Conservation (phyloP, 108 stramenopile species). For the Mediolabrus comicus region DNA sequence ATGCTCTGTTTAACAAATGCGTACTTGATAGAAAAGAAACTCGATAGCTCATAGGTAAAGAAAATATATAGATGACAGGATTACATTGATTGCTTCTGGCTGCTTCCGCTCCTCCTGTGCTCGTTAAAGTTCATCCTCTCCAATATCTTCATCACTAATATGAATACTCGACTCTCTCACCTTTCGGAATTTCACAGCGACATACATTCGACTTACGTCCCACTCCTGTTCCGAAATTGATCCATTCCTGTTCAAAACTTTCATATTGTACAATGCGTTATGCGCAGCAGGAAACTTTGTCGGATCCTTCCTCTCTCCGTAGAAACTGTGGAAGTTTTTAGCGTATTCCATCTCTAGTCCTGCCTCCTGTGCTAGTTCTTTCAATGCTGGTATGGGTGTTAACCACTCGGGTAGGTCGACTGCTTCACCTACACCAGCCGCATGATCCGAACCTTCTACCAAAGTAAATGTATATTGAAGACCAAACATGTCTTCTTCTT, state of each 20-base stretch:
- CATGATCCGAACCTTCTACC: constrained; percentile 78
- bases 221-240: constrained; percentile 82
- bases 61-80: too few species aligned
- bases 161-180: constrained; percentile 70
- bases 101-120: background rate
- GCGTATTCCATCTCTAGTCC: constrained; percentile 79
- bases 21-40: too few species aligned
- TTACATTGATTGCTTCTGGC: background rate
- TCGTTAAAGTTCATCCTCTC: constrained; percentile 49
- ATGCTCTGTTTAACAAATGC: too few species aligned
- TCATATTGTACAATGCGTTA: constrained; percentile 82
- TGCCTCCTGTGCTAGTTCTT: constrained; percentile 64
- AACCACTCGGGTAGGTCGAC: constrained; percentile 91
- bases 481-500: constrained; percentile 79
- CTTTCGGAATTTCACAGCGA: constrained; percentile 87
- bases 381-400: constrained; percentile 70
- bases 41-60: too few species aligned
- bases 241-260: constrained; percentile 76
- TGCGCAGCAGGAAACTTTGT: constrained; percentile 54
- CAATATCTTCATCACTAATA: constrained; percentile 64
- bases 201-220: constrained; percentile 84
- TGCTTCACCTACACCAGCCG: constrained; percentile 78
- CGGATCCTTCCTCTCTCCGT: constrained; percentile 61
- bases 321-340: constrained; percentile 86
- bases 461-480: constrained; percentile 88